Conservation (phyloP, 2,329 filamentous ascomycete species). For the Chaetothyriales sp. region DNA sequence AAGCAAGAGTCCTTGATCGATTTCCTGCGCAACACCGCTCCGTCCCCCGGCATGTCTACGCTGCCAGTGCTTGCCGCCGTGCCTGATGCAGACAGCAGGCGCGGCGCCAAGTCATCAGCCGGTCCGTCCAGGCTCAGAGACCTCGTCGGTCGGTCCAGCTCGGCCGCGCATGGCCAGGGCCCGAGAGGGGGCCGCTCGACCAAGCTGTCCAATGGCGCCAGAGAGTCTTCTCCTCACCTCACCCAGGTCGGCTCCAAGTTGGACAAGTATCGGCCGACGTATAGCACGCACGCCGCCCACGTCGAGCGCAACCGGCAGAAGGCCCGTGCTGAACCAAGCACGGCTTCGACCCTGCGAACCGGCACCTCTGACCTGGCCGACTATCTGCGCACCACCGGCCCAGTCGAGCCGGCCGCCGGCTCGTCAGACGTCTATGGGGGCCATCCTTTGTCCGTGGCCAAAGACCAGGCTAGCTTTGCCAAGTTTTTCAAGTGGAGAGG, state of each 20-base stretch:
- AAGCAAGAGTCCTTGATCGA: slow-evolving; percentile 36
- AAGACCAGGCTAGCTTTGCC: slow-evolving; percentile 22
- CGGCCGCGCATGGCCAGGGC: slow-evolving; percentile 4
- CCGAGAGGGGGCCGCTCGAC: slow-evolving; percentile 3
- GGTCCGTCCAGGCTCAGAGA: slow-evolving; percentile 14
- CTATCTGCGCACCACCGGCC: slow-evolving; percentile 57
- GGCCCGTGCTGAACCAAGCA: slow-evolving; percentile 9
- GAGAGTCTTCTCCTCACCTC: slow-evolving; percentile 15
- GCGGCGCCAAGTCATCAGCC: slow-evolving; percentile 6
- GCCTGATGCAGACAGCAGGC: slow-evolving; percentile 3
- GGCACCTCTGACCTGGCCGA: slow-evolving; percentile 56
- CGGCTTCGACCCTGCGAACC: slow-evolving; percentile 9
- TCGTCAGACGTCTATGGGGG: background rate
- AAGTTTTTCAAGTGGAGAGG: slow-evolving; percentile 23
- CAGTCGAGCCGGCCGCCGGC: slow-evolving; percentile 34
- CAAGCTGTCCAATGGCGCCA: slow-evolving; percentile 7
- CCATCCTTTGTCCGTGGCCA: slow-evolving; percentile 8
- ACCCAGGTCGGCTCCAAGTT: slow-evolving; percentile 21
- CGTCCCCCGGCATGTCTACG: slow-evolving; percentile 24
- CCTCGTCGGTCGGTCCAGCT: background rate
- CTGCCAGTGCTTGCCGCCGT: slow-evolving; percentile 16
- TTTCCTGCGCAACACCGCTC: slow-evolving; percentile 34
- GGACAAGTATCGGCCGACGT: slow-evolving; percentile 20
- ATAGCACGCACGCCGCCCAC: slow-evolving; percentile 27
- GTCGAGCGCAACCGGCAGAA: slow-evolving; percentile 25